Conservation (phyloP, 345 rosid species). For the Sisymbrium altissimum region DNA sequence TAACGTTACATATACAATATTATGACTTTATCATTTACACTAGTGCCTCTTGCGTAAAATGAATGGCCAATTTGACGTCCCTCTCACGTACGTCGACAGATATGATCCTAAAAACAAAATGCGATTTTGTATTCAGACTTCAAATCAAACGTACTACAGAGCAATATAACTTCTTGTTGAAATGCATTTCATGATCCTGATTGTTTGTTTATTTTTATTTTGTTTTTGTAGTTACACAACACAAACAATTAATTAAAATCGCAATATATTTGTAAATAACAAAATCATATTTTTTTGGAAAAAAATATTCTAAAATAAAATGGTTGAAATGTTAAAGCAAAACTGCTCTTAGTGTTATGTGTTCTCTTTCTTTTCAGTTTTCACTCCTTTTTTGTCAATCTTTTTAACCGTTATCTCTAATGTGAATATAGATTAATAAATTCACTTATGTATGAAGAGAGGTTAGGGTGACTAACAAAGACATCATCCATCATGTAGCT, state of each 20-base stretch:
- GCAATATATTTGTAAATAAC: not conserved
- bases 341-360: not conserved
- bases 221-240: not conserved
- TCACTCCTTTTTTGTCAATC: not conserved
- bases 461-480: not conserved
- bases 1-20: not conserved
- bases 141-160: conserved; percentile 24
- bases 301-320: not conserved
- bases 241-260: not conserved
- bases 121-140: conserved; percentile 20
- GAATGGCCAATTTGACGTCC: conserved; percentile 32
- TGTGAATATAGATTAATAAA: not conserved
- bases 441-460: not conserved
- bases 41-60: conserved; percentile 23
- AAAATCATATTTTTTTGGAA: not conserved
- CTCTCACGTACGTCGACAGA: conserved; percentile 20
- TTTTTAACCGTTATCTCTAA: not conserved
- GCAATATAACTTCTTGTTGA: not conserved
- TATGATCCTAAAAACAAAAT: conserved; percentile 24
- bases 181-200: conserved; percentile 4
- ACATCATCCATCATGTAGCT: not conserved
- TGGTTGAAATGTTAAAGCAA: not conserved
- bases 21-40: not conserved
- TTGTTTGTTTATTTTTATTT: not conserved
- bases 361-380: not conserved